phyloP scores from a whole-genome alignment of 768 basidiomycete species.

The Pleurotus tuber-regium region DNA sequence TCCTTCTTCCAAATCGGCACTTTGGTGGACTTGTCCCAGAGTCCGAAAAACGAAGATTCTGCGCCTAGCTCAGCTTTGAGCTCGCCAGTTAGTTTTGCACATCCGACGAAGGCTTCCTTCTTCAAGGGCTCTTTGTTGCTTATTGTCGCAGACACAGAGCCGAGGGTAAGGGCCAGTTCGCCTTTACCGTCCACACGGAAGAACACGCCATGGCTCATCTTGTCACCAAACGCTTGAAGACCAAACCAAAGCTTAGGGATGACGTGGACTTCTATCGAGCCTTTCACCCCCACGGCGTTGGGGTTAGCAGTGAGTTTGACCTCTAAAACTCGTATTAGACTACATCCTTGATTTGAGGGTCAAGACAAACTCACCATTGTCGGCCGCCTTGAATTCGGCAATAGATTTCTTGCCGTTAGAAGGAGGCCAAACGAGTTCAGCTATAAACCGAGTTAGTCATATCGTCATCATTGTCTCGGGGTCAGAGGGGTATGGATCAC shows the following conservation, averaged over 20 bases:
- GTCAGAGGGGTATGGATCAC: not conserved
- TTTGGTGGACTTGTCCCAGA: slow-evolving; percentile 10
- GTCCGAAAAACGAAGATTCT: slow-evolving; percentile 2
- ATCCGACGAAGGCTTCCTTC: slow-evolving; percentile 9
- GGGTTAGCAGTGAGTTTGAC: slow-evolving; percentile 8
- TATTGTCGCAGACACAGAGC: not conserved
- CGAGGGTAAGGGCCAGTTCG: slow-evolving; percentile 5
- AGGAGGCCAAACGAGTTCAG: slow-evolving; percentile 8
- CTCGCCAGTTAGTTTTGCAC: slow-evolving; percentile 7
- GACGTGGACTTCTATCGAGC: slow-evolving; percentile 6
- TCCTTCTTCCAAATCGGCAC: slow-evolving; percentile 7
- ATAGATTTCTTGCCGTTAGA: slow-evolving; percentile 3
- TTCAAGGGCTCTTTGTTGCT: slow-evolving; percentile 4
- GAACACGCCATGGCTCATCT: not conserved
- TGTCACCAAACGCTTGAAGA: not conserved
- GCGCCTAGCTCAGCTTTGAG: slow-evolving; percentile 6
- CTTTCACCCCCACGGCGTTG: slow-evolving; percentile 2
- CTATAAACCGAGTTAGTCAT: not conserved
- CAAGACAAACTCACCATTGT: not conserved
- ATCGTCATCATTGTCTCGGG: not conserved
- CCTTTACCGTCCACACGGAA: slow-evolving; percentile 8
- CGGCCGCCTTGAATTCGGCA: slow-evolving; percentile 4
- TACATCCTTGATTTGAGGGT: not conserved
- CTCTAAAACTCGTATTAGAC: not conserved
- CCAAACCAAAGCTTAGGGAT: slow-evolving; percentile 8